A percentile compares a stretch with the other conserved stretches of the same genome.
Conservation (phyloP, 2,329 filamentous ascomycete species). For the Dactylellina parvicollis region DNA sequence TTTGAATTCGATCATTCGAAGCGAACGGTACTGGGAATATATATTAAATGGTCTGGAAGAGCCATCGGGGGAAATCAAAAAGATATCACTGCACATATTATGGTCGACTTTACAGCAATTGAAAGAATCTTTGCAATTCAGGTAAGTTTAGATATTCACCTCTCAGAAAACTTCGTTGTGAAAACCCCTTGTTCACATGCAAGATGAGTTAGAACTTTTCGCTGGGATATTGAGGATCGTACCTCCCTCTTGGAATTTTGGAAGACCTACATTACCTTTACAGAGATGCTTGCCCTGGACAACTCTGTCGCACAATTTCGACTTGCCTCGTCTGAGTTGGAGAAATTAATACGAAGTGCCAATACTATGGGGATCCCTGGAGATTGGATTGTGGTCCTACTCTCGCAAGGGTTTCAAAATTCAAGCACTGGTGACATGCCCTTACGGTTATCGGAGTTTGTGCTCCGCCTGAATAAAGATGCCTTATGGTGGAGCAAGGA, state of each 20-base stretch:
- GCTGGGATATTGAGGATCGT: slow-evolving; percentile 27
- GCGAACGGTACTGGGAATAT: slow-evolving; percentile 41
- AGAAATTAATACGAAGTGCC: slow-evolving; percentile 30
- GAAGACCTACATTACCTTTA: slow-evolving; percentile 57
- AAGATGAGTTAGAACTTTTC: slow-evolving; percentile 22
- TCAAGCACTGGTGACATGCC: slow-evolving; percentile 54
- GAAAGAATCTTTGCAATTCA: slow-evolving; percentile 18
- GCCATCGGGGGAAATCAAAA: slow-evolving; percentile 56
- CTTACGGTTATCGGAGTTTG: slow-evolving; percentile 40
- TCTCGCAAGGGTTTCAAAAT: slow-evolving; percentile 55
- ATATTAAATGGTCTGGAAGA: slow-evolving; percentile 55
- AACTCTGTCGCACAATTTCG: slow-evolving; percentile 58
- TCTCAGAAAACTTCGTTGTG: too few species aligned
- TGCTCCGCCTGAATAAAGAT: slow-evolving; percentile 20
- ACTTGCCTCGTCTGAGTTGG: slow-evolving; percentile 55
- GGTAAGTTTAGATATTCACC: slow-evolving; percentile 22
- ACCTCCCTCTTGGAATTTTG: slow-evolving; percentile 40
- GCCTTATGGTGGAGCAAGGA: slow-evolving; percentile 42
- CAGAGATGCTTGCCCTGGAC: slow-evolving; percentile 57
- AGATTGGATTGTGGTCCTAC: slow-evolving; percentile 57
- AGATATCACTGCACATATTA: slow-evolving; percentile 57
- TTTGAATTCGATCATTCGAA: slow-evolving; percentile 27
- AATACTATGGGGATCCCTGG: slow-evolving; percentile 30
- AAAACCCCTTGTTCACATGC: neutral
- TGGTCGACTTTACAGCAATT: slow-evolving; percentile 55